Base-by-base conservation (phyloP, 1,284 basidiomycete species). In the Cerioporus squamosus region DNA sequence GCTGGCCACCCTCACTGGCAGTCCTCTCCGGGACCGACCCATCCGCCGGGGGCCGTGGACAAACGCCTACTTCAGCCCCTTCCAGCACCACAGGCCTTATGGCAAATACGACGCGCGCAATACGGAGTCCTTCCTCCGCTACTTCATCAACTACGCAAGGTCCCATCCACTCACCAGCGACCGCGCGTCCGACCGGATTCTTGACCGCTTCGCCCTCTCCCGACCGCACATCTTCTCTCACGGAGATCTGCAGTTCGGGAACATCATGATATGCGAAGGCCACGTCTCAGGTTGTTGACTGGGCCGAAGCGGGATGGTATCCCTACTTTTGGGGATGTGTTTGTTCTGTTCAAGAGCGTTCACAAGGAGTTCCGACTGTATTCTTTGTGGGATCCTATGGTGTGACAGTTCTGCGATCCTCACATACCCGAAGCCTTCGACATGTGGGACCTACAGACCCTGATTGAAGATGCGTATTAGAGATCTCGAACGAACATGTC, bases 241-340 rank as follows among this genome's bases (percentile, higher is more conserved):
- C 44, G 58, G 58, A 6, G 53, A 55, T 12, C 39, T 59, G 4
- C 43, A 43, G 17, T 54, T 45, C 6, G 7, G 43, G 1, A 64
- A 67, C 26, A 59, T 66, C 47, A n/a, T 68, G 15, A 36, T 66
- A 4, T 20, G 59, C 18, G 44, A 51, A 17, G 63, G 59, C n/a
- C 44, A 55, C 22, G 31, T 67, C 24, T 42, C 42, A 10, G 64
- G 56, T 68, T 26, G 36, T 68, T 15, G 67, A 60, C 44, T 68
- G 67, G 67, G 62, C 67, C 26, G 42, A 36, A 14, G 59, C 62
- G 18, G 67, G 66, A 42, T 68, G 66, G 62, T 63, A 57, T 38
- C 66, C 65, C 20, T 62, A 65, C 22, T 67, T 67, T 48, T 68
- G 29, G 66, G 66, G 64, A 66, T 23, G 15, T 31, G 17, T 53